phyloP scores from a whole-genome alignment of 352 stramenopile genomes.

The Nothophytophthora sp. region DNA sequence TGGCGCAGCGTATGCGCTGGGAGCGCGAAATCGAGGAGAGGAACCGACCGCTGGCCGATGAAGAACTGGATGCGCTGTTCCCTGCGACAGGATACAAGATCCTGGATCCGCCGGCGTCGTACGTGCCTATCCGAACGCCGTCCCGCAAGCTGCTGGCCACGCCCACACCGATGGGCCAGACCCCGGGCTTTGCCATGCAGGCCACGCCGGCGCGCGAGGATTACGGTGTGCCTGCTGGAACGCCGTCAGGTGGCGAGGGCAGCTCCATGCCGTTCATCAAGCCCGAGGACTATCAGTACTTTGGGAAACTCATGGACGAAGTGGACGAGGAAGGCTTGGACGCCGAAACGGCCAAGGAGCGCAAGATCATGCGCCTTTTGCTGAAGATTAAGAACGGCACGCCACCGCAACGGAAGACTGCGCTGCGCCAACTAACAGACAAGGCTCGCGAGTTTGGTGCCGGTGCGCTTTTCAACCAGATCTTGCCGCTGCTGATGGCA shows the following conservation, averaged over 20 bases:
- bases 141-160: slow-evolving; percentile 95
- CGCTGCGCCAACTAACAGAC: slow-evolving; percentile 97
- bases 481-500: slow-evolving; percentile 99
- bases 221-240: slow-evolving; percentile 71
- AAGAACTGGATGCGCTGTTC: slow-evolving; percentile 98
- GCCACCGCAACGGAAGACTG: slow-evolving; percentile 96
- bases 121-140: slow-evolving; percentile 96
- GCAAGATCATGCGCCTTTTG: slow-evolving; percentile 98
- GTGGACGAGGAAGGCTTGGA: slow-evolving; percentile 86
- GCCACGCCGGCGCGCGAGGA: slow-evolving; percentile 79
- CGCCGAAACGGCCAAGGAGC: slow-evolving; percentile 94
- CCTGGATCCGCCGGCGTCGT: slow-evolving; percentile 93
- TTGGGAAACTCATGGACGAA: slow-evolving; percentile 95
- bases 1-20: slow-evolving; percentile 93
- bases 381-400: slow-evolving; percentile 99
- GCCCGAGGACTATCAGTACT: slow-evolving; percentile 99
- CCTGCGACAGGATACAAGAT: slow-evolving; percentile 95
- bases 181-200: slow-evolving; percentile 90
- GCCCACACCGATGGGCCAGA: slow-evolving; percentile 94
- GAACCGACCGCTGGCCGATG: slow-evolving; percentile 95
- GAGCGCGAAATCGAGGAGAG: slow-evolving; percentile 97
- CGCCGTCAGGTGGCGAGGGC: slow-evolving; percentile 64
- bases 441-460: slow-evolving; percentile 97
- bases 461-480: slow-evolving; percentile 98
- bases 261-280: slow-evolving; percentile 97